Base-by-base conservation (phyloP, 768 basidiomycete genomes). In the Auriscalpium orientale region DNA sequence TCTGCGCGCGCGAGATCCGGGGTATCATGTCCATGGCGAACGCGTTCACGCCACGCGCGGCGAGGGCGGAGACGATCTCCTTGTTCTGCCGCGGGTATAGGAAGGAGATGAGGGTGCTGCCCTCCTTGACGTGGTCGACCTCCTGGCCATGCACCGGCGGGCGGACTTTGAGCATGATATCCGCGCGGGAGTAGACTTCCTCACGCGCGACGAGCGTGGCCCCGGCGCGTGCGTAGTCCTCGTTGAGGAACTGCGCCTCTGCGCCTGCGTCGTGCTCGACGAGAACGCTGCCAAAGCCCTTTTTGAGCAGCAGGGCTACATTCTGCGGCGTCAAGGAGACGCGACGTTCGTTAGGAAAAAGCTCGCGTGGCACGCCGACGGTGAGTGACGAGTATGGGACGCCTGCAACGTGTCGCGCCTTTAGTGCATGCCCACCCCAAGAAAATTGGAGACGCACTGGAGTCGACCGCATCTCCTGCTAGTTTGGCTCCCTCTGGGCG, bases 21-120 rank as follows among this genome's bases (percentile, higher is more conserved):
- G 91, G 91, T 74, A 94, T 91, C 80, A 86, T 82, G 66, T 94
- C 91, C 91, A 94, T 94, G 67, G 87, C 90, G 65, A 94, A 89
- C 28, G 81, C 82, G 61, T 83, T 89, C 54, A 85, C 75, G 59
- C 81, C 81, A 53, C 81, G 79, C 35, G 77, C 70, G n/a, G 84
- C 79, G 59, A 92, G 73, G 49, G 77, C 75, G 63, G 91, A 84
- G 22, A 93, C 82, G 49, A 87, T 78, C 38, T 74, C 68, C 68
- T 85, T 84, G 72, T 93, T 93, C 72, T 92, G 89, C 21, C 80
- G 75, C 22, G 91, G 89, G 71, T 91, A 89, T 63, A 94, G 69
- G 69, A 94, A 89, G 8, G 89, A 91, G 56, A 94, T 85, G 54
- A 91, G 65, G 15, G 90, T 91, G 68, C 84, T 85, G 43, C 87